These are phyloP conservation scores for Solanum commersonii DNA, from an alignment of 257 asterid species.

Conservation along the genomic window DNA sequence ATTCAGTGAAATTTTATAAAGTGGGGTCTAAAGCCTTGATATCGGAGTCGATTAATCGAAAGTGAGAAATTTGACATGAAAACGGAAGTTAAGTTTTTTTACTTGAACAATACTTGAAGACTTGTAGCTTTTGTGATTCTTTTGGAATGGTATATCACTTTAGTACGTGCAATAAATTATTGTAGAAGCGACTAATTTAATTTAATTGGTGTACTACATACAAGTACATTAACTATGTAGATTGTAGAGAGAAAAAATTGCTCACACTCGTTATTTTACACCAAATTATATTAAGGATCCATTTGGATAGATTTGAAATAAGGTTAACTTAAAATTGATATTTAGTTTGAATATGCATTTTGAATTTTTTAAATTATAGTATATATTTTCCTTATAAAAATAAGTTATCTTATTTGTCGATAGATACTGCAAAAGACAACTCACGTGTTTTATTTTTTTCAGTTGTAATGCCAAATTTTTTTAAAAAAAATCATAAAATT, in stretches of 20 bases:
- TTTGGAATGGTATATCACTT: not conserved
- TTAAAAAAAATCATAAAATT: not conserved
- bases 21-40: fast-evolving
- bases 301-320: not conserved
- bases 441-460: not conserved
- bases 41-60: no score
- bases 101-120: not conserved
- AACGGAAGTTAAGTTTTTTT: not conserved
- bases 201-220: not conserved
- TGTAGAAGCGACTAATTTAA: not conserved
- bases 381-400: no score
- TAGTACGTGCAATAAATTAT: not conserved
- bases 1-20: not conserved
- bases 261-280: no score
- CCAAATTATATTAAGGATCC: not conserved
- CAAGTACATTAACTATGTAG: not conserved
- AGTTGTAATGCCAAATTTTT: not conserved
- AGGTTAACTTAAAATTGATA: no score
- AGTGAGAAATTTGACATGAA: not conserved
- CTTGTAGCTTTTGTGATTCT: not conserved
- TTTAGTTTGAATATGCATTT: no score
- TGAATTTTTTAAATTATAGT: no score
- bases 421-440: not conserved
- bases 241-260: not conserved
- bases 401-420: not conserved